A percentile compares a stretch with the other conserved stretches of the same genome.
phyloP scores from a whole-genome alignment of 192 early-diverging fungal species.

The Coemansia sp. region DNA sequence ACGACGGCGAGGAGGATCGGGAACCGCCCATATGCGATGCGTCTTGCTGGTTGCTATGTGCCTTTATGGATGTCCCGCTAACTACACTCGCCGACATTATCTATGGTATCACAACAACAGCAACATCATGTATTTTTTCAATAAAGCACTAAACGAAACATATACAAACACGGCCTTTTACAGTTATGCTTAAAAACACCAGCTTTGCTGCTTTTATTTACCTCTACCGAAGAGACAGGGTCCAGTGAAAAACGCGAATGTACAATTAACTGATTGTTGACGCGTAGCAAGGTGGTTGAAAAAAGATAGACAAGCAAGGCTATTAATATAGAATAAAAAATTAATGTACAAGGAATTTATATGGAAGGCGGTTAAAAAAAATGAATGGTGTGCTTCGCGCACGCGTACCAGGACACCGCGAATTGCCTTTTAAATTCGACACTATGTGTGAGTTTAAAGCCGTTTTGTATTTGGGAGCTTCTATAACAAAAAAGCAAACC shows the following conservation, averaged over 20 bases:
- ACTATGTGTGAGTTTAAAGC: background rate
- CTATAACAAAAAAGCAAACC: background rate
- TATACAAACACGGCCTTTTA: too few species aligned
- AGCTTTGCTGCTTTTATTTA: too few species aligned
- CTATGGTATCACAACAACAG: background rate
- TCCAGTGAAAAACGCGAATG: too few species aligned
- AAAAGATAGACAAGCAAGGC: background rate
- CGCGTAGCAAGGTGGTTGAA: background rate
- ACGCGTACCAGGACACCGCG: background rate
- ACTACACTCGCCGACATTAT: conserved; percentile 53
- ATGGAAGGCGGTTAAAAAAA: background rate
- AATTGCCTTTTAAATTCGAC: background rate
- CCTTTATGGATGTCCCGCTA: conserved; percentile 29
- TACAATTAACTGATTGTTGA: background rate
- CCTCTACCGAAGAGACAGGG: background rate
- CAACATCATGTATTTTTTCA: conserved; percentile 2
- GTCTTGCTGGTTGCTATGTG: conserved; percentile 18
- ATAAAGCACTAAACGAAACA: too few species aligned
- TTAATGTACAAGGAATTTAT: conserved; percentile 13
- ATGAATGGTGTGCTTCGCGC: background rate
- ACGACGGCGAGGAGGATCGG: conserved; percentile 33
- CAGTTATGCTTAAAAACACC: too few species aligned
- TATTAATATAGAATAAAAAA: background rate
- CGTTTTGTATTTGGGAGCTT: background rate
- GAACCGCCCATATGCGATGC: conserved; percentile 22